Conservation (phyloP, 2,329 filamentous ascomycete genomes). For the Epichloe scottii region DNA sequence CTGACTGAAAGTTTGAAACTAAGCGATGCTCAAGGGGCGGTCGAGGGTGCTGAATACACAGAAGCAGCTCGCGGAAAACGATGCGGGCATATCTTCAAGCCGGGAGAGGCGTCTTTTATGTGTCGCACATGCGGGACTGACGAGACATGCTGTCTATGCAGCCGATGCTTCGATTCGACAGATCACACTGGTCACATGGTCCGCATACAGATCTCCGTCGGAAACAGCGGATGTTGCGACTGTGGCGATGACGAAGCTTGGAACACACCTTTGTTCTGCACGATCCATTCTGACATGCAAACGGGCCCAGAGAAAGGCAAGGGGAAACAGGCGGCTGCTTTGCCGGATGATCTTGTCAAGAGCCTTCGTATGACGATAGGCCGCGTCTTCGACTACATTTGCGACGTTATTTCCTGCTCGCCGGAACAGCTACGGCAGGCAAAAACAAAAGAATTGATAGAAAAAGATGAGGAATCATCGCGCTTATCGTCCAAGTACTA, state of each 20-base stretch:
- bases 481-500: conserved; percentile 59
- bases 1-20: conserved; percentile 60
- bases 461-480: conserved; percentile 69
- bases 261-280: conserved; percentile 77
- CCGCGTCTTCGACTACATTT: conserved; percentile 82
- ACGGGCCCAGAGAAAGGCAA: conserved; percentile 45
- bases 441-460: conserved; percentile 72
- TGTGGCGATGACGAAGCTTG: conserved; percentile 95
- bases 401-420: conserved; percentile 94
- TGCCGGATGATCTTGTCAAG: conserved; percentile 64
- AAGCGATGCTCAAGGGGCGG: conserved; percentile 76
- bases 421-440: conserved; percentile 83
- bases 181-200: conserved; percentile 92
- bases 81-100: conserved; percentile 95
- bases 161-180: conserved; percentile 86
- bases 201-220: conserved; percentile 72
- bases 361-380: conserved; percentile 79
- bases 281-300: conserved; percentile 67
- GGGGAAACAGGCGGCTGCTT: conserved; percentile 40
- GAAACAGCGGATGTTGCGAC: conserved; percentile 93
- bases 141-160: conserved; percentile 90
- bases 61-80: conserved; percentile 82
- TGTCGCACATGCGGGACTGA: conserved; percentile 92
- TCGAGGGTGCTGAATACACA: conserved; percentile 90
- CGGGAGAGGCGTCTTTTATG: conserved; percentile 83